Percentiles rank a stretch among this genome's conserved stretches.
Conservation (phyloP, 306 rosid genomes). For the Rosa persica region DNA sequence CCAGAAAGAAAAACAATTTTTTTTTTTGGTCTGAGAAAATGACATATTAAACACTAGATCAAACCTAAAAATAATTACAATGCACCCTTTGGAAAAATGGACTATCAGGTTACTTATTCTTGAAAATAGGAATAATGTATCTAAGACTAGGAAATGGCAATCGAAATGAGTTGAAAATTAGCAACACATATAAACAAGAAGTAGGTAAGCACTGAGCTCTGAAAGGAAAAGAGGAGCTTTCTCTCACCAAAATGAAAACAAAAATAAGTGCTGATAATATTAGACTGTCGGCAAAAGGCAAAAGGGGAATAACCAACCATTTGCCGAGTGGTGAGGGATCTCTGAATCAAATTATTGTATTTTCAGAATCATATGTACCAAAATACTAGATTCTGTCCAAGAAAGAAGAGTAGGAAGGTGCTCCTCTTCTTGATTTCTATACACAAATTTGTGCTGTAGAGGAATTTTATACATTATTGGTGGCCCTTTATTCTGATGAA, state of each 20-base stretch:
- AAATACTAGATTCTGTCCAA: constrained; percentile 25
- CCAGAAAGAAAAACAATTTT: background rate
- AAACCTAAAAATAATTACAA: background rate
- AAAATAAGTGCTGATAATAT: background rate
- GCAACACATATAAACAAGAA: background rate
- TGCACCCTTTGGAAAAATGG: background rate
- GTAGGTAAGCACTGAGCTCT: background rate
- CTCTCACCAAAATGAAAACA: background rate
- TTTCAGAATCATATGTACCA: background rate
- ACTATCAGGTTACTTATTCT: background rate
- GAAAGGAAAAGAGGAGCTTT: background rate
- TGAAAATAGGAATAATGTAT: background rate
- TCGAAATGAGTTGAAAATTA: background rate
- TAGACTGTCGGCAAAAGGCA: constrained; percentile 14
- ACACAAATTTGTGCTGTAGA: background rate
- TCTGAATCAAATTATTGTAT: background rate
- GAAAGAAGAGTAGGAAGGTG: background rate
- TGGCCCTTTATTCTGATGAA: constrained; percentile 37
- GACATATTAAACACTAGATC: background rate
- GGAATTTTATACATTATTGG: constrained; percentile 32
- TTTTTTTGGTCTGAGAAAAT: background rate
- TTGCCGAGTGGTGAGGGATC: background rate
- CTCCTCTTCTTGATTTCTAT: constrained; percentile 4
- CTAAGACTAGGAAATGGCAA: background rate
- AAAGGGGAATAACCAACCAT: constrained; percentile 1